Conservation (phyloP, 495 filamentous ascomycete species). For the Mytilinidion resinicola region DNA sequence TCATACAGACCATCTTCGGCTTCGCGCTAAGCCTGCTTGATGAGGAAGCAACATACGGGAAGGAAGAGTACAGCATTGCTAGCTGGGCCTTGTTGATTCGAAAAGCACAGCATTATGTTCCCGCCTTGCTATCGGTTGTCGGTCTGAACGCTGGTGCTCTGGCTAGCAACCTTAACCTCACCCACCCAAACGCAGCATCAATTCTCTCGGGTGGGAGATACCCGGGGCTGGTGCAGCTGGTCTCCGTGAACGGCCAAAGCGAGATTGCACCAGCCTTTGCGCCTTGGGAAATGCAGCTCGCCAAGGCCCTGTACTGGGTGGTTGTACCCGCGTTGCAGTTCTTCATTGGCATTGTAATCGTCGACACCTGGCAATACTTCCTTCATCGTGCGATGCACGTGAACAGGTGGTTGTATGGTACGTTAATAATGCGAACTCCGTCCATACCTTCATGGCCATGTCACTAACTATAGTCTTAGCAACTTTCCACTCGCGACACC, state of each 20-base stretch:
- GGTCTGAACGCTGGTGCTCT: conserved; percentile 39
- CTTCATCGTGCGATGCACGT: conserved; percentile 89
- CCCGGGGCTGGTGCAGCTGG: conserved; percentile 44
- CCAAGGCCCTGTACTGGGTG: conserved; percentile 70
- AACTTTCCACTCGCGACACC: conserved; percentile 88
- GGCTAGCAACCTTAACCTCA: conserved; percentile 34
- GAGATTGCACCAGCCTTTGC: conserved; percentile 42
- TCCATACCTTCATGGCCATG: conserved; percentile 9
- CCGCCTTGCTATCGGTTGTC: conserved; percentile 44
- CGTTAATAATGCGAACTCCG: conserved; percentile 34
- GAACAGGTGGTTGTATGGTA: conserved; percentile 95
- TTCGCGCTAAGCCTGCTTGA: conserved; percentile 58
- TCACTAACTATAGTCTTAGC: conserved; percentile 42
- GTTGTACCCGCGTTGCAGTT: conserved; percentile 72
- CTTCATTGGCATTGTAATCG: conserved; percentile 58
- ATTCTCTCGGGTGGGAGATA: conserved; percentile 68
- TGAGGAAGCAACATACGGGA: conserved; percentile 56
- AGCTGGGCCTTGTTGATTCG: conserved; percentile 73
- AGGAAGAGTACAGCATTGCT: conserved; percentile 75
- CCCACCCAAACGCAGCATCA: conserved; percentile 61
- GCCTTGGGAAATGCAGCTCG: conserved; percentile 68
- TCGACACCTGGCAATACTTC: conserved; percentile 98
- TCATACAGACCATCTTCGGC: conserved; percentile 71
- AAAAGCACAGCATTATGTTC: conserved; percentile 61
- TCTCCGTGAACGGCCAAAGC: conserved; percentile 21